These are phyloP conservation scores for Puccinia novopanici DNA, from an alignment of 1,284 basidiomycete species.

Conservation along the genomic window DNA sequence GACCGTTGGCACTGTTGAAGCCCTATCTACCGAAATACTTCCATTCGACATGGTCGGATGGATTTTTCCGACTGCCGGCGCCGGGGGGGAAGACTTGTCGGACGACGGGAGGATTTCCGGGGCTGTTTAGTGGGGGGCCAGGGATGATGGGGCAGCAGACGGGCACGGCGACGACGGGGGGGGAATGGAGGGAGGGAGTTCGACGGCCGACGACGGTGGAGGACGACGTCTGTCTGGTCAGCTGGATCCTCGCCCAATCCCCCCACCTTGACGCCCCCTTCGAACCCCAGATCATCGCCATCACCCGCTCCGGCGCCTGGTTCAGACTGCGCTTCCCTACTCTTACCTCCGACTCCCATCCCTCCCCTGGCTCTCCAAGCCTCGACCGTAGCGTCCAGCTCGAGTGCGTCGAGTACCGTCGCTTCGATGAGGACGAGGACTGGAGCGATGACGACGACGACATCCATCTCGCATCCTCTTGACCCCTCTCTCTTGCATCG, in stretches of 20 bases:
- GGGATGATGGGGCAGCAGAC: background rate
- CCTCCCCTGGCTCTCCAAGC: background rate
- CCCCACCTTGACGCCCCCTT: background rate
- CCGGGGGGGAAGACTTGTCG: constrained; percentile 55
- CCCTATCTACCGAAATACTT: constrained; percentile 80
- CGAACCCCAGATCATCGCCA: constrained; percentile 46
- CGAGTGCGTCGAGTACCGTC: constrained; percentile 42
- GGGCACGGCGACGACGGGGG: background rate
- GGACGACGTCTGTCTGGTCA: constrained; percentile 54
- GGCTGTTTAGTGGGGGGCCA: constrained; percentile 26
- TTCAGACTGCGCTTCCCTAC: constrained; percentile 30
- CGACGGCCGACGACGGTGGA: constrained; percentile 52
- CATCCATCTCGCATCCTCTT: background rate
- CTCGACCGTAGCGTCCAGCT: background rate
- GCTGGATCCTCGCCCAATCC: constrained; percentile 51
- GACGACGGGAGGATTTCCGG: constrained; percentile 52
- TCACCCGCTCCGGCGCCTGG: constrained; percentile 49
- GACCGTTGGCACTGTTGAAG: constrained; percentile 56
- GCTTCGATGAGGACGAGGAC: constrained; percentile 38
- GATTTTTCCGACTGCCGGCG: constrained; percentile 81
- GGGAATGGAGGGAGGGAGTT: background rate
- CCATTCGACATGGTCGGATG: constrained; percentile 87
- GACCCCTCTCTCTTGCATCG: background rate
- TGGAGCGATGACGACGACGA: constrained; percentile 17
- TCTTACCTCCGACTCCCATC: background rate